phyloP scores from a whole-genome alignment of 2,329 filamentous ascomycete genomes.

The Harringtonia aguacate region DNA sequence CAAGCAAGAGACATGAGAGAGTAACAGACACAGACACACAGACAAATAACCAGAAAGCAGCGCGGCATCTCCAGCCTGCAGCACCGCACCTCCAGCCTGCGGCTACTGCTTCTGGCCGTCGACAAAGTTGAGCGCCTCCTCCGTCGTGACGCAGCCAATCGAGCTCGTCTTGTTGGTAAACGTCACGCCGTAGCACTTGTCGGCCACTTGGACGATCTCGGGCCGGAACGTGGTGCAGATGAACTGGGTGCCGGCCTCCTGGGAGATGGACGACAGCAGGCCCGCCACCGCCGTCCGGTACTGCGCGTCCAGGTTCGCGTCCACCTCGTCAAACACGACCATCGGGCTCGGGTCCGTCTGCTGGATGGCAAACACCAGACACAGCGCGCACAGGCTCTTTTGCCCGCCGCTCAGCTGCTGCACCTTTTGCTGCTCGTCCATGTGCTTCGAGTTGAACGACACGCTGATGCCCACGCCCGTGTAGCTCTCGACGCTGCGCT shows the following conservation, averaged over 20 bases:
- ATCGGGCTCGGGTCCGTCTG: constrained; percentile 95
- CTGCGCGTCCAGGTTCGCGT: constrained; percentile 95
- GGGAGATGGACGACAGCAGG: constrained; percentile 70
- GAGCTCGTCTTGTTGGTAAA: constrained; percentile 90
- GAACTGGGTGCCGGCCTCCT: constrained; percentile 63
- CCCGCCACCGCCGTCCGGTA: constrained; percentile 93
- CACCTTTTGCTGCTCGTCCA: constrained; percentile 93
- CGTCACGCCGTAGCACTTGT: constrained; percentile 95
- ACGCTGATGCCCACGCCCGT: constrained; percentile 93
- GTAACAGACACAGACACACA: no score
- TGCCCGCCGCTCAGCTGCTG: constrained; percentile 95
- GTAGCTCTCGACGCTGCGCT: constrained; percentile 71
- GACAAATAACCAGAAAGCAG: no score
- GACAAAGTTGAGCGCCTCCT: constrained; percentile 87
- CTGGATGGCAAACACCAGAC: constrained; percentile 97
- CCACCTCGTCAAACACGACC: constrained; percentile 98
- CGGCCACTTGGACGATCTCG: constrained; percentile 88
- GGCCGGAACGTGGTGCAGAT: constrained; percentile 98
- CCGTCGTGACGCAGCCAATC: constrained; percentile 79
- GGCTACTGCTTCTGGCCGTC: constrained; percentile 56
- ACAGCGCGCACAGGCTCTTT: constrained; percentile 97
- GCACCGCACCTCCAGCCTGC: not conserved
- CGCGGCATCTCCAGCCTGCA: no score
- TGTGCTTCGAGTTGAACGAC: constrained; percentile 93
- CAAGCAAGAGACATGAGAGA: no score